A percentile compares a stretch with the other conserved stretches of the same genome.
Conservation (phyloP, 2,329 filamentous ascomycete genomes). For the Calonectria honghensis region DNA sequence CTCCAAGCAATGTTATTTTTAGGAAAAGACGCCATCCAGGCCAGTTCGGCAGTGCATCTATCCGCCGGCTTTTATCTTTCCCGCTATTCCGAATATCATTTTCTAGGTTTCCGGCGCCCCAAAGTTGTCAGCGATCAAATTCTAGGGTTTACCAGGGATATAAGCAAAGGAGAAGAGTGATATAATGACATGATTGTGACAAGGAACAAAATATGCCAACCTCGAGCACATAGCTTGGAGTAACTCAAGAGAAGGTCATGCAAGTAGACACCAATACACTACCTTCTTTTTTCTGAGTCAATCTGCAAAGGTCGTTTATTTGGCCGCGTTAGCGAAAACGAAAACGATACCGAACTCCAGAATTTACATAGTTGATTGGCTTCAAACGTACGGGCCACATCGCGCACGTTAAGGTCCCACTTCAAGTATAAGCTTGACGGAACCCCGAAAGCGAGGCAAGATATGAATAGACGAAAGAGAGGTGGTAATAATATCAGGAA, state of each 20-base stretch:
- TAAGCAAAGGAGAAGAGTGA: neutral
- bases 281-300: neutral
- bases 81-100: neutral
- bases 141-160: no score
- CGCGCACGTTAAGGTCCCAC: neutral
- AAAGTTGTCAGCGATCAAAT: neutral
- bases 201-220: neutral
- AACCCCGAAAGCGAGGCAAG: neutral
- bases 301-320: neutral
- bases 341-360: conserved; percentile 16
- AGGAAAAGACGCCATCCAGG: neutral
- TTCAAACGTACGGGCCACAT: neutral
- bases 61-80: neutral
- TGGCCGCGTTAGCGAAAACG: conserved; percentile 11
- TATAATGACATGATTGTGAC: neutral
- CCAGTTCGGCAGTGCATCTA: no score
- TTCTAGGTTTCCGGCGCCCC: neutral
- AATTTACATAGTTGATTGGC: neutral
- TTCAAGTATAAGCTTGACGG: neutral
- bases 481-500: neutral
- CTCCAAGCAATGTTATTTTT: neutral
- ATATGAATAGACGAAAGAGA: neutral
- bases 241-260: neutral
- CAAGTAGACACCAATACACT: neutral
- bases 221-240: neutral